These are phyloP conservation scores for Aspergillus floridensis DNA, from an alignment of 2,329 filamentous ascomycete genomes.

Conservation along the genomic window DNA sequence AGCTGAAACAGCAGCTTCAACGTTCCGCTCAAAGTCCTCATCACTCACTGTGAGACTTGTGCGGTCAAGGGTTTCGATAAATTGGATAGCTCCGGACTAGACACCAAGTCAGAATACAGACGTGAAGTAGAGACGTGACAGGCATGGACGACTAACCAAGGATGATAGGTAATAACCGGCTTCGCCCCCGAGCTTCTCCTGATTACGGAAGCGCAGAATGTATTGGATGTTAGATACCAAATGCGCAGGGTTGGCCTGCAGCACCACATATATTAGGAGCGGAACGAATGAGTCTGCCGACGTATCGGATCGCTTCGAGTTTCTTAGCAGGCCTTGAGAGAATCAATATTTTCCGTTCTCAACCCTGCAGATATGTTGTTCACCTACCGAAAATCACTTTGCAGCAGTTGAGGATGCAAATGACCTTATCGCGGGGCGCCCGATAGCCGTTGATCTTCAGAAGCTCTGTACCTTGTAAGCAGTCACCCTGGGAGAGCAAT, in stretches of 20 bases:
- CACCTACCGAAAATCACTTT: slow-evolving; percentile 91
- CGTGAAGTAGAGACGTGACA: not conserved
- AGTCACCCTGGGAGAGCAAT: not conserved
- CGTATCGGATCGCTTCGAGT: slow-evolving; percentile 80
- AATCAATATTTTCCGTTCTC: not conserved
- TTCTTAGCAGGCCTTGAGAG: slow-evolving; percentile 69
- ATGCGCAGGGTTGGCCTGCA: slow-evolving; percentile 92
- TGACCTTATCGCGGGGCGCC: slow-evolving; percentile 96
- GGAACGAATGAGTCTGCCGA: slow-evolving; percentile 96
- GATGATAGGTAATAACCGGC: slow-evolving; percentile 98
- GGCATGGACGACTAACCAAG: slow-evolving; percentile 54
- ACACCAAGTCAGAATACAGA: slow-evolving; percentile 4
- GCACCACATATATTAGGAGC: slow-evolving; percentile 89
- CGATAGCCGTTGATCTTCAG: slow-evolving; percentile 96
- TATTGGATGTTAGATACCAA: slow-evolving; percentile 98
- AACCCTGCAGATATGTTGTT: not conserved
- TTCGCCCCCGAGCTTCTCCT: slow-evolving; percentile 96
- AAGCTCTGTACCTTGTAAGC: slow-evolving; percentile 62
- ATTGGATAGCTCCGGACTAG: slow-evolving; percentile 76
- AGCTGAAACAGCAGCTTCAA: slow-evolving; percentile 92
- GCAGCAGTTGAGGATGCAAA: slow-evolving; percentile 97
- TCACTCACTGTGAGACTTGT: slow-evolving; percentile 91
- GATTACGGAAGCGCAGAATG: slow-evolving; percentile 92
- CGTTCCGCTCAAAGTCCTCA: slow-evolving; percentile 91
- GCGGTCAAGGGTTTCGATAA: slow-evolving; percentile 93